A percentile compares a stretch with the other conserved stretches of the same genome.
phyloP scores from a whole-genome alignment of 805 yeast genomes.

The Ogataea pilisensis region DNA sequence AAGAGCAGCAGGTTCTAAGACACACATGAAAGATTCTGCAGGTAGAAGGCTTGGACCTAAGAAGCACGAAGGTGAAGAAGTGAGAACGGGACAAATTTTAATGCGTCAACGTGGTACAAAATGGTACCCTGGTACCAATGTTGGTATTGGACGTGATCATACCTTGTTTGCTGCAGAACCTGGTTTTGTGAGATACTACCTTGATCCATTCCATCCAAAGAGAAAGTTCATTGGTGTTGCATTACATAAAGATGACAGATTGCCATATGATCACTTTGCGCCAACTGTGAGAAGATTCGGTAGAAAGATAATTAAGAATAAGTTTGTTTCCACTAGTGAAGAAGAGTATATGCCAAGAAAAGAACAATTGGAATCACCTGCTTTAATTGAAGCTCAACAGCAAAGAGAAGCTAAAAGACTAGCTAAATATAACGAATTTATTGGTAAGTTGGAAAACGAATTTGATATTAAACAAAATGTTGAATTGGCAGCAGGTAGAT shows the following conservation, averaged over 20 bases:
- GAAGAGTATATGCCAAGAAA: conserved; percentile 62
- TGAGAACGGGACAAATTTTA: conserved; percentile 79
- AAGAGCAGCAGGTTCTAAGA: conserved; percentile 91
- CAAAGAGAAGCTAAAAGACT: conserved; percentile 40
- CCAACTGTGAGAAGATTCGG: conserved; percentile 88
- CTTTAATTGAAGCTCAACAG: conserved; percentile 37
- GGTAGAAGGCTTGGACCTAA: conserved; percentile 95
- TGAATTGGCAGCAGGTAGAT: conserved; percentile 47
- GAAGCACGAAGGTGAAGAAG: conserved; percentile 72
- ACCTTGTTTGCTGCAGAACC: conserved; percentile 89
- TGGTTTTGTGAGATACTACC: conserved; percentile 85
- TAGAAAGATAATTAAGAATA: conserved; percentile 47
- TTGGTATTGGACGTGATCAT: conserved; percentile 87
- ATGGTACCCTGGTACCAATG: conserved; percentile 92
- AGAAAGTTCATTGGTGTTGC: conserved; percentile 90
- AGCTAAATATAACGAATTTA: conserved; percentile 28
- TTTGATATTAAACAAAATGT: conserved; percentile 22
- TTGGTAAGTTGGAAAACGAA: conserved; percentile 25
- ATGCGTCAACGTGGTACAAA: conserved; percentile 94
- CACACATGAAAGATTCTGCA: conserved; percentile 89
- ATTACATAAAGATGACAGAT: conserved; percentile 51
- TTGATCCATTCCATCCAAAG: conserved; percentile 94
- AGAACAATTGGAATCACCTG: conserved; percentile 54
- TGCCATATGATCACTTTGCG: conserved; percentile 90
- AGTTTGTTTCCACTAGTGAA: conserved; percentile 52